Conservation (phyloP, 2,329 filamentous ascomycete genomes). For the Aspergillus glaucus region DNA sequence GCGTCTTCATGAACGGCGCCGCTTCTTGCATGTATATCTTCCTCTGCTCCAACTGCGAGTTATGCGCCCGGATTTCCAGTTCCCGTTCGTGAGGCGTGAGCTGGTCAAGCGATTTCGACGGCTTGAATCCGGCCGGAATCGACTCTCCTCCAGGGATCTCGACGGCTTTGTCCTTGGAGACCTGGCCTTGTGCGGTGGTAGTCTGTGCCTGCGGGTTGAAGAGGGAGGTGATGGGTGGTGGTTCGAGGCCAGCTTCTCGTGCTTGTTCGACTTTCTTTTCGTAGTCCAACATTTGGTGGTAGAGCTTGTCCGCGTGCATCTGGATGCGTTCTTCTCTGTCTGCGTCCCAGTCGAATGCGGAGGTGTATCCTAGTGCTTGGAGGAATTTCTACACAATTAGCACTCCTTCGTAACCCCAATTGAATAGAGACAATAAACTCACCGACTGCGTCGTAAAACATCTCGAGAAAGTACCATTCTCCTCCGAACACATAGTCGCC, state of each 20-base stretch:
- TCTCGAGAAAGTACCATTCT: conserved; percentile 71
- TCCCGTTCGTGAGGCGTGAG: conserved; percentile 43
- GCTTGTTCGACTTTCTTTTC: conserved; percentile 66
- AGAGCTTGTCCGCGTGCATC: conserved; percentile 89
- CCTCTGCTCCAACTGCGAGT: conserved; percentile 32
- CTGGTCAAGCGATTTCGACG: conserved; percentile 33
- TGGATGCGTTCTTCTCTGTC: conserved; percentile 82
- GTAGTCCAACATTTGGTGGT: conserved; percentile 77
- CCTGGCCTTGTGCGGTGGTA: conserved; percentile 1
- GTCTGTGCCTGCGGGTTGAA: conserved; percentile 34
- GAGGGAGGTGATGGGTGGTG: conserved; percentile 39
- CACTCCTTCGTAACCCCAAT: neutral
- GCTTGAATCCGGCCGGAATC: conserved; percentile 30
- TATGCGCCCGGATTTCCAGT: conserved; percentile 35
- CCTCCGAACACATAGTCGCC: conserved; percentile 72
- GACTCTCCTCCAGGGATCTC: conserved; percentile 32
- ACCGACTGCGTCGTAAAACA: conserved; percentile 87
- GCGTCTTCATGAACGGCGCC: conserved; percentile 29
- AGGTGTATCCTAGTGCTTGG: conserved; percentile 81
- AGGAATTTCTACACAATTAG: conserved; percentile 62
- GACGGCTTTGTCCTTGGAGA: conserved; percentile 13
- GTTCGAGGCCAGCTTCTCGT: conserved; percentile 35
- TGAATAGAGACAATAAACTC: conserved; percentile 22
- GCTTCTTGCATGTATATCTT: conserved; percentile 33
- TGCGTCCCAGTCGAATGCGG: conserved; percentile 56